These are phyloP conservation scores for Taiozyma sp. DNA, from an alignment of 1,139 yeast species.

Conservation along the genomic window DNA sequence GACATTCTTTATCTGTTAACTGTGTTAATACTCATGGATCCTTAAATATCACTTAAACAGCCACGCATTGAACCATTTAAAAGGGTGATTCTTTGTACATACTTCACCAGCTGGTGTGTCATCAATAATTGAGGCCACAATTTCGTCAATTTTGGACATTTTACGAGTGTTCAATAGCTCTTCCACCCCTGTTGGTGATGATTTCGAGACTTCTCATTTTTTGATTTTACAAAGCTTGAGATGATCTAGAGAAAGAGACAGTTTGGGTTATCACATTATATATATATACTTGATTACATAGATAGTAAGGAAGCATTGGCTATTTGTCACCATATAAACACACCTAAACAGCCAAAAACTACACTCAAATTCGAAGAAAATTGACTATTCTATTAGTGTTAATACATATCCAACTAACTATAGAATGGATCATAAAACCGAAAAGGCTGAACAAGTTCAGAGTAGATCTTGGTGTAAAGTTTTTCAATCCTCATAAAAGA, in stretches of 20 bases:
- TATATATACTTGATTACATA: too few species aligned
- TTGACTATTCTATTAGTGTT: too few species aligned
- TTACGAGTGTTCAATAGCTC: not conserved
- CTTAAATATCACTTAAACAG: too few species aligned
- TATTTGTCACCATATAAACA: too few species aligned
- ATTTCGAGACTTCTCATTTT: not conserved
- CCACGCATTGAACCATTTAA: not conserved
- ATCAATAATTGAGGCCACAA: constrained; percentile 30
- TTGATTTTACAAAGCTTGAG: not conserved
- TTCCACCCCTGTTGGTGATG: not conserved
- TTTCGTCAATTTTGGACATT: constrained; percentile 14
- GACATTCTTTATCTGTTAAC: constrained; percentile 1
- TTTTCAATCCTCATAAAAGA: constrained; percentile 27
- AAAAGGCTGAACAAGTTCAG: constrained; percentile 22
- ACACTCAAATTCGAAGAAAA: too few species aligned
- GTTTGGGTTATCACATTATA: too few species aligned
- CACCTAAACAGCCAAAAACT: too few species aligned
- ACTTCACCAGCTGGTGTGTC: constrained; percentile 41
- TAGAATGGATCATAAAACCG: not conserved
- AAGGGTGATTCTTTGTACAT: not conserved
- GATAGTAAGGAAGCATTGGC: too few species aligned
- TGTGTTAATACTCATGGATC: not conserved
- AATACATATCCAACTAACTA: not conserved
- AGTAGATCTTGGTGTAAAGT: constrained; percentile 35
- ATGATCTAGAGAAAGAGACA: too few species aligned